A percentile compares a stretch with the other conserved stretches of the same genome.
phyloP scores from a whole-genome alignment of 192 early-diverging fungal species.

The Obelidium mucronatum region DNA sequence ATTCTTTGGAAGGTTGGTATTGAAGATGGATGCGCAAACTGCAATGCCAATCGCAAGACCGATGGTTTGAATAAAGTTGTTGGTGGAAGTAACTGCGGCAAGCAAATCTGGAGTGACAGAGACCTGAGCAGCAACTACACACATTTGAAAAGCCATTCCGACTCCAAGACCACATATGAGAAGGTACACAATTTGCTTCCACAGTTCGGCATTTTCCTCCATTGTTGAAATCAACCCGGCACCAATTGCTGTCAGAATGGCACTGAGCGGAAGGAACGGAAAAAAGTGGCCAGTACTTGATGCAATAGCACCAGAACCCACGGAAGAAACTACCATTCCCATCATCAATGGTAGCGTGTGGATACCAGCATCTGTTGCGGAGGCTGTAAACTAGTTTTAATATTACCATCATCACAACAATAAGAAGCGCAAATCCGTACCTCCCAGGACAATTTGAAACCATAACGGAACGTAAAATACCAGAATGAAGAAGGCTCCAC shows the following conservation, averaged over 20 bases:
- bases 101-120: conserved; percentile 68
- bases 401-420: background rate
- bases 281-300: conserved; percentile 63
- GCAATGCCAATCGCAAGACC: conserved; percentile 67
- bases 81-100: conserved; percentile 64
- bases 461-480: conserved; percentile 52
- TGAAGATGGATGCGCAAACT: conserved; percentile 66
- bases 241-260: conserved; percentile 35
- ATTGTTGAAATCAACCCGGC: conserved; percentile 31
- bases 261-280: conserved; percentile 65
- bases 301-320: conserved; percentile 68
- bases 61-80: conserved; percentile 56
- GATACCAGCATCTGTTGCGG: conserved; percentile 74
- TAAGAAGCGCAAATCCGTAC: background rate
- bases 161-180: conserved; percentile 74
- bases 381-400: conserved; percentile 41
- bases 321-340: conserved; percentile 62
- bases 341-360: conserved; percentile 73
- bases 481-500: conserved; percentile 42
- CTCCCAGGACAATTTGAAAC: conserved; percentile 79
- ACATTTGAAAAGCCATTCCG: conserved; percentile 72
- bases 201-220: conserved; percentile 47
- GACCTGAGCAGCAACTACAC: conserved; percentile 74
- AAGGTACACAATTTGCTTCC: conserved; percentile 63
- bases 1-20: conserved; percentile 57